These are phyloP conservation scores for Daldinia bambusicola DNA, from an alignment of 495 filamentous ascomycete species.

Conservation along the genomic window DNA sequence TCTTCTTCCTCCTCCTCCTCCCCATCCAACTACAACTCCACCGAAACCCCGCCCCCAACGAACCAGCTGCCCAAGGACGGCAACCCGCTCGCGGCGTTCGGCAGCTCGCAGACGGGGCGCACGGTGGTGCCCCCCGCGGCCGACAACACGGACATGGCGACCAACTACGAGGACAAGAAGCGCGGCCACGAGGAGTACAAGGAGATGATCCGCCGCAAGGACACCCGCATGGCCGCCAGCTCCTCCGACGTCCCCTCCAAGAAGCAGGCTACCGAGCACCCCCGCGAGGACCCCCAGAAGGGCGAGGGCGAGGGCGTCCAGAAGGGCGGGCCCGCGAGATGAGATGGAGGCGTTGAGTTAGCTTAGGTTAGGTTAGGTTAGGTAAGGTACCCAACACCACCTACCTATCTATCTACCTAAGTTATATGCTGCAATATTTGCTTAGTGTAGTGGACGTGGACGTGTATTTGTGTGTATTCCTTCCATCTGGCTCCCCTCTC, in stretches of 20 bases:
- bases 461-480: no score
- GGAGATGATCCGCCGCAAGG: constrained; percentile 31
- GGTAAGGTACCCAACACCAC: no score
- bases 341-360: no score
- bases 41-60: neutral
- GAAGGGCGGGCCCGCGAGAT: constrained; percentile 41
- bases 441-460: no score
- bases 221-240: constrained; percentile 35
- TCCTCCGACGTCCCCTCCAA: constrained; percentile 45
- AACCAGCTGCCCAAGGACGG: neutral
- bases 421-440: no score
- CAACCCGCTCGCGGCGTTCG: constrained; percentile 2
- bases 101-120: constrained; percentile 5
- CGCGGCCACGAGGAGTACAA: constrained; percentile 41
- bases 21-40: neutral
- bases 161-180: constrained; percentile 33
- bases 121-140: constrained; percentile 45
- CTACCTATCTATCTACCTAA: no score
- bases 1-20: no score
- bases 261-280: constrained; percentile 47
- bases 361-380: no score
- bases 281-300: constrained; percentile 44
- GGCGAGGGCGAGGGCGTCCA: constrained; percentile 38
- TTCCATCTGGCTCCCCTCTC: no score
- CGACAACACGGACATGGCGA: constrained; percentile 33